phyloP scores from a whole-genome alignment of 2,329 filamentous ascomycete species.

The Fusarium globosum region DNA sequence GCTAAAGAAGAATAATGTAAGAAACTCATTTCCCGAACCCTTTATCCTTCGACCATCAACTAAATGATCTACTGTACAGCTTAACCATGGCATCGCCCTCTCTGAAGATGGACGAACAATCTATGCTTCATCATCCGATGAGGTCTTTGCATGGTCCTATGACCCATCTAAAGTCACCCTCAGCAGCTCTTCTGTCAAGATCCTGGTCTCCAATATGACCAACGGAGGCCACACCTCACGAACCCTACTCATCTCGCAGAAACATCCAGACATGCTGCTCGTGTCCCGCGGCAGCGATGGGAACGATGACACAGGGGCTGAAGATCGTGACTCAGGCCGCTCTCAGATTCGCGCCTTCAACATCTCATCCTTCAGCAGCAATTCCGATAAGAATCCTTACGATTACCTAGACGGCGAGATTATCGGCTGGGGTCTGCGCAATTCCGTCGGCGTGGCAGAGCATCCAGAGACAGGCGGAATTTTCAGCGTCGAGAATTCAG shows the following conservation, averaged over 20 bases:
- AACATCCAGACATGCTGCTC: constrained; percentile 66
- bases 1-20: constrained; percentile 52
- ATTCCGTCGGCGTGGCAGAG: constrained; percentile 76
- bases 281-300: constrained; percentile 72
- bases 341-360: constrained; percentile 73
- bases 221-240: constrained; percentile 72
- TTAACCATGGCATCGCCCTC: constrained; percentile 69
- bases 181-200: constrained; percentile 52
- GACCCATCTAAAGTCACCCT: constrained; percentile 63
- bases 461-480: constrained; percentile 66
- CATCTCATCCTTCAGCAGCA: constrained; percentile 45
- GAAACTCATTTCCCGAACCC: constrained; percentile 5
- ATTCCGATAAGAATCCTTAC: constrained; percentile 47
- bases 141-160: constrained; percentile 75
- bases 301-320: constrained; percentile 71
- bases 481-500: constrained; percentile 76
- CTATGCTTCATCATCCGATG: constrained; percentile 67
- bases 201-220: constrained; percentile 71
- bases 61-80: constrained; percentile 48
- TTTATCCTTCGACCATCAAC: background rate
- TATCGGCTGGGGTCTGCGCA: constrained; percentile 76
- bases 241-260: constrained; percentile 71
- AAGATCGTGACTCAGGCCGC: constrained; percentile 64
- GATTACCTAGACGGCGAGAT: constrained; percentile 61
- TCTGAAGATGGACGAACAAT: constrained; percentile 64